Conservation (phyloP, 75 land plant genomes). For the Picea glauca region DNA sequence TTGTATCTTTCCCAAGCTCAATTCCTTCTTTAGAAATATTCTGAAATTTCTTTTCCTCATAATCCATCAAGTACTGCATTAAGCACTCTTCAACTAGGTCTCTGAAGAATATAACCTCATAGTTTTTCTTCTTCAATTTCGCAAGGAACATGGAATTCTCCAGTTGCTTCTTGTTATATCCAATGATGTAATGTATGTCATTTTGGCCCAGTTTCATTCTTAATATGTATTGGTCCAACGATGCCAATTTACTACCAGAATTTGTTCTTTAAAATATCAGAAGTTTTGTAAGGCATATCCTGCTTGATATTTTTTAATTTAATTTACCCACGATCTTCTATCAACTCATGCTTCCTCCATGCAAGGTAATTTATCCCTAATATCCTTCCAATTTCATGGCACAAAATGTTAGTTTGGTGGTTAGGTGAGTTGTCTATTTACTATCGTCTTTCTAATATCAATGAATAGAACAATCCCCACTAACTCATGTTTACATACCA, state of each 20-base stretch:
- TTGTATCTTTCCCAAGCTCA: constrained; percentile 87
- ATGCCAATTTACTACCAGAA: constrained; percentile 77
- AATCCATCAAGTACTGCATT: constrained; percentile 97
- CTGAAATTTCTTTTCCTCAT: constrained; percentile 95
- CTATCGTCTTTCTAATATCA: no score
- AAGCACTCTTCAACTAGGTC: constrained; percentile 97
- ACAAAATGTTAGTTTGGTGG: no score
- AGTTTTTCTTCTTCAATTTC: constrained; percentile 81
- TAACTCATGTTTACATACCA: no score
- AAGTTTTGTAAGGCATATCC: constrained; percentile 75
- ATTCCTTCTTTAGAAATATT: constrained; percentile 97
- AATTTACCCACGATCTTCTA: no score
- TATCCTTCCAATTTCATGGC: no score
- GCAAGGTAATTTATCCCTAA: no score
- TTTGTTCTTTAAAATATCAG: constrained; percentile 92
- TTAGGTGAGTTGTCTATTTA: no score
- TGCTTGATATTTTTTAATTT: no score
- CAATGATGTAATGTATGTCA: constrained; percentile 93
- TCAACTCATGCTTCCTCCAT: no score
- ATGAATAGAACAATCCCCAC: no score
- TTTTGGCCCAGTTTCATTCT: constrained; percentile 94
- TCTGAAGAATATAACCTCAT: constrained; percentile 97
- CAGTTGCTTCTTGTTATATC: constrained; percentile 79
- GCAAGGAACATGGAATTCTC: constrained; percentile 98
- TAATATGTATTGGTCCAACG: constrained; percentile 87